These are phyloP conservation scores for Cystobasidium sp. DNA, from an alignment of 1,284 basidiomycete species.

Conservation along the genomic window DNA sequence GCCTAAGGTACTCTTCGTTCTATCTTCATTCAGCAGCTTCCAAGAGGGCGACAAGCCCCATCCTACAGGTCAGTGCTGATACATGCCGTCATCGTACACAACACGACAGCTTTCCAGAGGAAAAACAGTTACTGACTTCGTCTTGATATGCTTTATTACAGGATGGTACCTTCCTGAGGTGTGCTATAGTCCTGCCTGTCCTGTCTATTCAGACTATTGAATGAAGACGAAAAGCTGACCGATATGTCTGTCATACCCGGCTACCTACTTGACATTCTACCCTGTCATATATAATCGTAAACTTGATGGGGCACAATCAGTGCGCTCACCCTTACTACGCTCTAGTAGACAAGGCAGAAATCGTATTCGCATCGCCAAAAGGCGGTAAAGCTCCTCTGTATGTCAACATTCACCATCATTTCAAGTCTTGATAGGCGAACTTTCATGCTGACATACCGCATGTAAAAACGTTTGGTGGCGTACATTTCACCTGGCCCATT, in stretches of 20 bases:
- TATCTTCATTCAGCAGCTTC: slow-evolving; percentile 36
- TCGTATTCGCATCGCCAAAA: slow-evolving; percentile 74
- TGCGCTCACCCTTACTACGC: slow-evolving; percentile 80
- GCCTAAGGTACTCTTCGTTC: slow-evolving; percentile 37
- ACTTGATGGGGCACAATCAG: no score
- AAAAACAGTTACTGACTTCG: neutral
- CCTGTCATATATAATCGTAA: no score
- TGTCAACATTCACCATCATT: neutral
- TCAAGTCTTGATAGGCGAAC: no score
- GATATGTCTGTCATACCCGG: no score
- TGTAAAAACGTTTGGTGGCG: neutral
- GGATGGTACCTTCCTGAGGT: slow-evolving; percentile 63
- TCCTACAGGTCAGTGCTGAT: neutral
- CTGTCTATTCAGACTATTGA: neutral
- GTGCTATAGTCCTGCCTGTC: neutral
- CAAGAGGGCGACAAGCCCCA: slow-evolving; percentile 25
- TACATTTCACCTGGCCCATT: neutral
- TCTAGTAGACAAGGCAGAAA: slow-evolving; percentile 64
- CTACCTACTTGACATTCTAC: neutral
- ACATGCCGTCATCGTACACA: slow-evolving; percentile 9
- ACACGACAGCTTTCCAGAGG: neutral
- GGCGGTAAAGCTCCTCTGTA: slow-evolving; percentile 73
- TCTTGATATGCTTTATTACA: neutral
- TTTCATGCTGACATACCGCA: neutral
- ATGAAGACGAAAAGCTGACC: neutral